Evolutionary conservation across 129 eudicot species (phyloP), one percentile per base, ranked within the genome.

Genomic region (Centrapalus pauciflorus): DNA sequence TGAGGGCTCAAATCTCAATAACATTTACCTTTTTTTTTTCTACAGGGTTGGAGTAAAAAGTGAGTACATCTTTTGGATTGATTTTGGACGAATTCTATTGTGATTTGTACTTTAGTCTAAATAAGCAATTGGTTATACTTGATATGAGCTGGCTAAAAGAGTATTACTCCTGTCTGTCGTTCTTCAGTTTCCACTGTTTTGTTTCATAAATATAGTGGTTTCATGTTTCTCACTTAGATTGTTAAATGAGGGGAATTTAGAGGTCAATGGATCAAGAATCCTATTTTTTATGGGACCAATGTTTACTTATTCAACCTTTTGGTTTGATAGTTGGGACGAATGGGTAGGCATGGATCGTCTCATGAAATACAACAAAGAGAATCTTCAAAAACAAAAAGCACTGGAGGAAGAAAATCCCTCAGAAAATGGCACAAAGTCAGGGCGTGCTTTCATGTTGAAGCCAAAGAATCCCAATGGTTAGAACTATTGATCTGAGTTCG

Each of bases 1-100:
- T 51, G 46, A n/a, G 26, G 26, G 24, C 27, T 50, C 34, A 38
- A 33, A n/a, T n/a, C n/a, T n/a, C n/a, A n/a, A 1, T 64, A 58
- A 20, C 71, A 38, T 27, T 32, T 45, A 45, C 56, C 2, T 35
- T 67, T 1, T 19, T 57, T 62, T 35, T 24, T 70, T 66, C 50
- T 77, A 79, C 84, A 90, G 97, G 97, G 97, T 29, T 90, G 97
- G 97, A 90, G 76, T 48, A 84, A 90, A 75, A 81, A 69, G 97
- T 86, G 80, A 84, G 94, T 71, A 48, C 28, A 40, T 60, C 33
- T 64, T 32, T 21, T n/a, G 8, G 14, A 9, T 41, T 62, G 43
- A 25, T 63, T 72, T n/a, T 32, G 24, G 29, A 16, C 61, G n/a
- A 48, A 32, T 60, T 13, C 41, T 60, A 13, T 48, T 49, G 50